Base-by-base conservation (phyloP, 768 basidiomycete genomes). In the Glaciozyma martinii region DNA sequence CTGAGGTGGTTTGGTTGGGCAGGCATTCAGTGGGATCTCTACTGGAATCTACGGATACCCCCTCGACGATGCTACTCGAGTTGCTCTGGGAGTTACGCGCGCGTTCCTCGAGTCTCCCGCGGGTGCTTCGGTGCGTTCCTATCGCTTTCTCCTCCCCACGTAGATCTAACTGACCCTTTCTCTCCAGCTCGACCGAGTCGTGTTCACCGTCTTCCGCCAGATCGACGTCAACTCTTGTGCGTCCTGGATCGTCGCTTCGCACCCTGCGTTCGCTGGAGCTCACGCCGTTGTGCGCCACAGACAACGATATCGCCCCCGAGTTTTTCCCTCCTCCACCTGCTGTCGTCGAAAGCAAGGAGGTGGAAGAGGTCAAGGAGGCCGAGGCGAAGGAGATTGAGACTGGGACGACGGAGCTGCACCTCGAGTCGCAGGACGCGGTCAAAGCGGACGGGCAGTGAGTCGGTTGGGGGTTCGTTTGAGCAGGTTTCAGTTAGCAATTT, bases 1-100 rank as follows among this genome's bases (percentile, higher is more conserved):
- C 37, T 56, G 40, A 40, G 13, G 7, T 1, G 2, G 40, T 3
- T 5, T n/a, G 3, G 29, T 55, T 18, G 19, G 16, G 7, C 56
- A 58, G 56, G 56, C 65, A 4, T 70, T 70, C 32, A 60, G 61
- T 25, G 68, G 68, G 0, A 66, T 70, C 42, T 59, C 56, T 6
- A 70, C 68, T 0, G 68, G 68, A 33, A 40, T 70, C 27, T 69
- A 69, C 44, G 68, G 68, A 27, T 70, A 66, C 42, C 68, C 68
- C 33, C 32, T 66, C 8, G 57, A 61, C 27, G 65, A 47, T 6
- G 68, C 68, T 0, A 65, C 68, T 1, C 8, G 46, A 3, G 54
- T 61, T 19, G 68, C 68, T 2, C 66, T 65, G 47, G 62, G 66
- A 29, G 68, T 63, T 29, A 60, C 63, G 56, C 58, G 65, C 21